Conservation (phyloP, 352 stramenopile genomes). For the Phytophthora melonis region DNA sequence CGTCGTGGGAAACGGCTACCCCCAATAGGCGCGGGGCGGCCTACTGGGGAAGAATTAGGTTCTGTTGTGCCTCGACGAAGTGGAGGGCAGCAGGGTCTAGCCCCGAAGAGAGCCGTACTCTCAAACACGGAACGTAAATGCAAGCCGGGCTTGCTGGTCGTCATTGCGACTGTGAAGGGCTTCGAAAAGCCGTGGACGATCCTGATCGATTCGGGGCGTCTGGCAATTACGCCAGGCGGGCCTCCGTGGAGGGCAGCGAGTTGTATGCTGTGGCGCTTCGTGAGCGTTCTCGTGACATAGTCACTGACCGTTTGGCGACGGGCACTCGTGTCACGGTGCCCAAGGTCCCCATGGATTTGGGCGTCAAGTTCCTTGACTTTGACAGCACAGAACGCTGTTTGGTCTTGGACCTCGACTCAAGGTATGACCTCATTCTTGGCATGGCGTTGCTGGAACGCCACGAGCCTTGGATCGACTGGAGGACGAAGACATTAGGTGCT, state of each 20-base stretch:
- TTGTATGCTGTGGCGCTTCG: neutral
- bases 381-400: neutral
- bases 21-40: neutral
- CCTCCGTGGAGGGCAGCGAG: neutral
- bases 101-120: conserved; percentile 6
- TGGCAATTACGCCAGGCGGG: neutral
- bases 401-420: neutral
- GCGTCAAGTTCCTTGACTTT: neutral
- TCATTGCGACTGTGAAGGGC: conserved; percentile 7
- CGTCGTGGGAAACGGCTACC: neutral
- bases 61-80: neutral
- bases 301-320: neutral
- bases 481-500: neutral
- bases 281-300: neutral
- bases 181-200: conserved; percentile 14
- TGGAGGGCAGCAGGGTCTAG: neutral
- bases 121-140: conserved; percentile 3
- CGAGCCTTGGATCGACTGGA: neutral
- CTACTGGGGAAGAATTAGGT: neutral
- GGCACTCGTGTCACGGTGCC: neutral
- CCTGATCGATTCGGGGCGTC: neutral
- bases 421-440: neutral
- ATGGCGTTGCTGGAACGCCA: neutral
- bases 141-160: conserved; percentile 20
- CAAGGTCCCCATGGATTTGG: neutral